Conservation (phyloP, 371 early-diverging fungal species). For the Mucor plumbeus region DNA sequence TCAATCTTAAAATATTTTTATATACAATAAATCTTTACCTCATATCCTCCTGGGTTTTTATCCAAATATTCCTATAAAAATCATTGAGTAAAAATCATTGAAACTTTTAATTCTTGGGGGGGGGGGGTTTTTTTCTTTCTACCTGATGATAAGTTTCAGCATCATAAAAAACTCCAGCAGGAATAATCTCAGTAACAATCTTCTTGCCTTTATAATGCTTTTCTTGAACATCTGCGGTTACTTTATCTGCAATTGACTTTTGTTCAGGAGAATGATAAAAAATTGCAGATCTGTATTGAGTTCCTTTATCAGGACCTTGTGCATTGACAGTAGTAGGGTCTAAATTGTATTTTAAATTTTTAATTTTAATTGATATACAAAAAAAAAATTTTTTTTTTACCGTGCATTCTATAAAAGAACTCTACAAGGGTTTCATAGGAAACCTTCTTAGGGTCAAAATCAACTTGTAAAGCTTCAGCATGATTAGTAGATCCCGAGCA, state of each 20-base stretch:
- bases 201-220: slow-evolving; percentile 55
- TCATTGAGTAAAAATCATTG: background rate
- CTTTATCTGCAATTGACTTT: slow-evolving; percentile 68
- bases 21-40: slow-evolving; percentile 22
- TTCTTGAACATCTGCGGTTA: slow-evolving; percentile 67
- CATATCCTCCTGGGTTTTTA: slow-evolving; percentile 50
- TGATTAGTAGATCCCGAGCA: slow-evolving; percentile 78
- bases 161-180: slow-evolving; percentile 75
- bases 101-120: too few relatives aligned
- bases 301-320: slow-evolving; percentile 36
- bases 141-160: slow-evolving; percentile 92
- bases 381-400: slow-evolving; percentile 28
- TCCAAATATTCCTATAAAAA: slow-evolving; percentile 36
- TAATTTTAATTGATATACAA: slow-evolving; percentile 18
- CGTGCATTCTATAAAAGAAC: slow-evolving; percentile 89
- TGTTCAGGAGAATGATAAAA: slow-evolving; percentile 82
- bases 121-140: background rate
- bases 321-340: slow-evolving; percentile 49
- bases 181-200: slow-evolving; percentile 79
- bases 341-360: background rate
- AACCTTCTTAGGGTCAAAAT: slow-evolving; percentile 73
- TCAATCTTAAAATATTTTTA: background rate
- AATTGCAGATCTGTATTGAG: slow-evolving; percentile 79
- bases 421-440: slow-evolving; percentile 74
- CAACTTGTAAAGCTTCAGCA: slow-evolving; percentile 84